A percentile compares a stretch with the other conserved stretches of the same genome.
Conservation (phyloP, 257 asterid genomes). For the Haberlea rhodopensis region DNA sequence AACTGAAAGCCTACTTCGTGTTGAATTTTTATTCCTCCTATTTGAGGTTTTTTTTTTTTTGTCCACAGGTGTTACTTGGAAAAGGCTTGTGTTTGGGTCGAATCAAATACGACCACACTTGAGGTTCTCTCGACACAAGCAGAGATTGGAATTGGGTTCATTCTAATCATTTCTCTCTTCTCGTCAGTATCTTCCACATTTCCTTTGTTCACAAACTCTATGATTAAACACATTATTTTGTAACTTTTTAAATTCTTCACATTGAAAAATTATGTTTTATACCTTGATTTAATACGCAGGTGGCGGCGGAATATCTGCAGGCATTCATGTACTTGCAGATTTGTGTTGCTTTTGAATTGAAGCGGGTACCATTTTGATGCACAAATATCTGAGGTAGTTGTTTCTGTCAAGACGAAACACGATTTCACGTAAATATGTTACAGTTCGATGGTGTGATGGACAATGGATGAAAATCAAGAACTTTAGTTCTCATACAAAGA, state of each 20-base stretch:
- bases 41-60: constrained; percentile 26
- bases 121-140: constrained; percentile 80
- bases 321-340: constrained; percentile 97
- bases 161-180: constrained; percentile 68
- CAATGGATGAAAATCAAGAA: too few relatives aligned
- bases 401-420: too few relatives aligned
- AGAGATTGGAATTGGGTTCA: constrained; percentile 81
- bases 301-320: constrained; percentile 85
- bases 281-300: constrained; percentile 47
- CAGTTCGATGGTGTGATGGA: too few relatives aligned
- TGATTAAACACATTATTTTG: constrained; percentile 16
- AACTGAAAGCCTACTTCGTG: neutral
- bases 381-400: too few relatives aligned
- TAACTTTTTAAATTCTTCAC: neutral
- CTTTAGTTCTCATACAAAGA: too few relatives aligned
- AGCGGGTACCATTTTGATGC: constrained; percentile 9
- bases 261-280: too few relatives aligned
- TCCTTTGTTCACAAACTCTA: constrained; percentile 22
- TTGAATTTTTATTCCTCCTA: constrained; percentile 9
- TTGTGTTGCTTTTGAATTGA: constrained; percentile 16
- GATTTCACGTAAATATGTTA: too few relatives aligned
- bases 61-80: constrained; percentile 88
- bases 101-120: constrained; percentile 76
- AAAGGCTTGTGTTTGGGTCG: constrained; percentile 91
- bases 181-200: constrained; percentile 53